These are phyloP conservation scores for Elaeis oleifera DNA, from an alignment of 202 grass and related monocot species.

Conservation along the genomic window DNA sequence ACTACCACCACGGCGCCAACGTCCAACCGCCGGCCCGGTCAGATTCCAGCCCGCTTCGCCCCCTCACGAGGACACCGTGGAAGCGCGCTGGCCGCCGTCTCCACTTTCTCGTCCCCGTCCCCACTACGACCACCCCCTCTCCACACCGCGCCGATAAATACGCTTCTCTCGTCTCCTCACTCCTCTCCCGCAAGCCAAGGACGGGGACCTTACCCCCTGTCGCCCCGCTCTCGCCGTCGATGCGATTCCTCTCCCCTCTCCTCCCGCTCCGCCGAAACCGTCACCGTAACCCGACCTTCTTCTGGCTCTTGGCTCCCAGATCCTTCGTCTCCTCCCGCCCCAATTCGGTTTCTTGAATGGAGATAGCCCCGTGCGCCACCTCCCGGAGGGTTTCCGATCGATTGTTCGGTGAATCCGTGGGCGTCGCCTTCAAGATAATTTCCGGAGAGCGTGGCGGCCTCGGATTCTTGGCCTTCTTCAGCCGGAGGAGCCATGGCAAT, in stretches of 20 bases:
- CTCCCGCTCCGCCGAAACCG: background rate
- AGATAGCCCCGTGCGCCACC: background rate
- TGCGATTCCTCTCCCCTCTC: background rate
- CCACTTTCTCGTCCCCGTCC: too few species aligned
- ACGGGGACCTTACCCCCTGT: too few species aligned
- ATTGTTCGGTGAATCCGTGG: background rate
- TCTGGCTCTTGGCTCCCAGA: background rate
- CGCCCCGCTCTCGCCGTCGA: too few species aligned
- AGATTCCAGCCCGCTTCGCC: background rate
- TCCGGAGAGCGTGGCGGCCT: background rate
- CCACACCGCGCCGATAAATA: background rate
- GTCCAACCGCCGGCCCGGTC: slow-evolving; percentile 8
- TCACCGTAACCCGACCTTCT: background rate
- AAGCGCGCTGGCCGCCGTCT: slow-evolving; percentile 12
- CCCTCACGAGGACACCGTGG: background rate
- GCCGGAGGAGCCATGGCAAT: background rate
- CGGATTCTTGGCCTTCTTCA: too few species aligned
- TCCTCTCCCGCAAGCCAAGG: background rate
- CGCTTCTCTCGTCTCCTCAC: background rate
- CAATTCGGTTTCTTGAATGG: too few species aligned
- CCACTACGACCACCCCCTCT: too few species aligned
- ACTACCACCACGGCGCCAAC: background rate
- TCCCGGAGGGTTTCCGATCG: too few species aligned
- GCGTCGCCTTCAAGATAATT: background rate
- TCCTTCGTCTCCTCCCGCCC: background rate